Evolutionary conservation across 768 basidiomycete genomes (phyloP).

Genomic region (Tulasnella sp.): DNA sequence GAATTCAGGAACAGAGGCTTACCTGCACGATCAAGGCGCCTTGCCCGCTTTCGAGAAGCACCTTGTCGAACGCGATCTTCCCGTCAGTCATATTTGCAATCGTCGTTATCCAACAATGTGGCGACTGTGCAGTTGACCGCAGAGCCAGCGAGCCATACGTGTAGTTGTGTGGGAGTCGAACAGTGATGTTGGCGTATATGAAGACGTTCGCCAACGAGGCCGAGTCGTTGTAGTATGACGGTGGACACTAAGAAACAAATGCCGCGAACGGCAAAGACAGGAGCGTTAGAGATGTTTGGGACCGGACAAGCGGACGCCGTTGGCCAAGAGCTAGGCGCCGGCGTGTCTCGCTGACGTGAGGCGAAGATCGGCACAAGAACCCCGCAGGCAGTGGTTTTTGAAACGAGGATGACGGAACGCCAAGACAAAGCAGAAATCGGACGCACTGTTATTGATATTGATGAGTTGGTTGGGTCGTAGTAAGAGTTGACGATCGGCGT

Average conservation of each 20-base stretch:
- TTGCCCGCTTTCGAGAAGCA: background rate
- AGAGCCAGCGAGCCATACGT: background rate
- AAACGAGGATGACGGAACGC: background rate
- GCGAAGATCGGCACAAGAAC: background rate
- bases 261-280: background rate
- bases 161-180: background rate
- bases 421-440: background rate
- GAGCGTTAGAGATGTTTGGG: background rate
- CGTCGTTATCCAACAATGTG: background rate
- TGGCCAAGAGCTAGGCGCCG: background rate
- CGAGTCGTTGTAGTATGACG: background rate
- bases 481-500: background rate
- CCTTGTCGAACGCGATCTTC: background rate
- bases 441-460: background rate
- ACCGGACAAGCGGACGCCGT: background rate
- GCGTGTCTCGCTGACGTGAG: background rate
- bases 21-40: background rate
- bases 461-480: background rate
- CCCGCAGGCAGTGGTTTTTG: background rate
- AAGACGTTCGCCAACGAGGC: background rate
- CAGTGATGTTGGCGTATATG: background rate
- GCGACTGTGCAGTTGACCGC: background rate
- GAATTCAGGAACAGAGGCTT: background rate
- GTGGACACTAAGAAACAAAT: background rate
- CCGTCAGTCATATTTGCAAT: background rate